Evolutionary conservation across 345 rosid genomes (phyloP), one percentile per base, ranked within the genome.

Genomic region (Cochlearia excelsa): DNA sequence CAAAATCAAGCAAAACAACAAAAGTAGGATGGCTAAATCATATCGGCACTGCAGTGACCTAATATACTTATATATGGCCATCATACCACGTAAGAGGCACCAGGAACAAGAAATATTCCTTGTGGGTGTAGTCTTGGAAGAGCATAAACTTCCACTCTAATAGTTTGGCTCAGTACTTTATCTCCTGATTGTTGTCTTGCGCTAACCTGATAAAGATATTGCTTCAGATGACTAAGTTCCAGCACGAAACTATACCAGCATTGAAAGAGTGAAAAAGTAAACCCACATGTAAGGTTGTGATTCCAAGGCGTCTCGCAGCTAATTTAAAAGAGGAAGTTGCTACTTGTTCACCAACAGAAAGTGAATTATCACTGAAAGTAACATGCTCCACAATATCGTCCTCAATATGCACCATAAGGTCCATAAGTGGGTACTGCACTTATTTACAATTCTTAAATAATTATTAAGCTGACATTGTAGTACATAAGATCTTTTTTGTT

Each of bases 111-210:
- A 75, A 80, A 91, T 54, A 88, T 77, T 53, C 78, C 74, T 29
- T 63, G 74, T 39, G 98, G 98, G 64, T 86, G 85, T 66, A 92
- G 81, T 70, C 70, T 80, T 54, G 86, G 88, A 8, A 81, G 88
- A 56, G 82, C 82, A 80, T 81, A 88, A 65, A 92, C 92, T 80
- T 92, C 98, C 55, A 92, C 73, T 79, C 84, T 86, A 57, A 92
- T 74, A 9, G 69, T 75, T 75, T 83, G 95, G 74, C 95, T 92
- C 69, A 70, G 63, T 57, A 86, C 66, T 73, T 75, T 88, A 57
- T 79, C 78, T 55, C 98, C 96, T 69, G 92, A 84, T 44, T 80
- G 88, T 68, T 75, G 90, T 78, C 79, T 83, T 60, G 78, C 78
- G 63, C 90, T 79, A 57, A 83, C 98, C 98, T 92, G 80, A 71